Base-by-base conservation (phyloP, 805 yeast species). In the Kodamaea restingae region DNA sequence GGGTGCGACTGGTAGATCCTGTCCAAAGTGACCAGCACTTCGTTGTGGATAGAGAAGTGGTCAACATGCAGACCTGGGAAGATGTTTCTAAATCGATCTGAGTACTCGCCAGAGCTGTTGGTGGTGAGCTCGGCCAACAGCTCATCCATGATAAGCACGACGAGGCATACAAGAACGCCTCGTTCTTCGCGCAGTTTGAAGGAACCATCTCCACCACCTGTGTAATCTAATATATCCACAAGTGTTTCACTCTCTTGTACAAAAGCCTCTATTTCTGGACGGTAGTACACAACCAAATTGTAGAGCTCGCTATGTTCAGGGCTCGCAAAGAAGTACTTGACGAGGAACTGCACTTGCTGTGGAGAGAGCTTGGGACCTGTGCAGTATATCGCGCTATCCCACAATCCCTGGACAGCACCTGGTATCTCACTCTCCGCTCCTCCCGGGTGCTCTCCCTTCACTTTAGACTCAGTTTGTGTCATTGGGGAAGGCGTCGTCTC, bases 101-200 rank as follows among this genome's bases (percentile, higher is more conserved):
- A 15, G 21, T 30, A 30, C 12, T 30, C 32, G 12, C 32, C 32
- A 6, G 15, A n/a, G 18, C 15, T 28, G 7, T 6, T 17, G n/a
- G 32, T 6, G n/a, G 18, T n/a, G 11, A 30, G 21, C 12, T 30
- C 21, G 12, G 32, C 20, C 21, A 30, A 30, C 32, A 30, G 32
- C 12, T 30, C 32, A 12, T 30, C 21, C 21, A 64, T 49, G 1
- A 65, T 49, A 12, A 67, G 34, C 1, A 56, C 53, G 11, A 64
- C 45, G 55, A 67, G 54, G 27, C 57, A 47, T 30, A 65, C 37
- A 38, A 51, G 63, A 0, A 60, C 41, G 3, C 67, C 63, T 35
- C 53, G 54, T 14, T 52, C 26, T 12, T 47, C 45, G 22, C 60
- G 46, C n/a, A 37, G 40, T 18, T 33, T 32, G 34, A 47, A 43